Base-by-base conservation (phyloP, 129 eudicot genomes). In the Dittrichia graveolens region DNA sequence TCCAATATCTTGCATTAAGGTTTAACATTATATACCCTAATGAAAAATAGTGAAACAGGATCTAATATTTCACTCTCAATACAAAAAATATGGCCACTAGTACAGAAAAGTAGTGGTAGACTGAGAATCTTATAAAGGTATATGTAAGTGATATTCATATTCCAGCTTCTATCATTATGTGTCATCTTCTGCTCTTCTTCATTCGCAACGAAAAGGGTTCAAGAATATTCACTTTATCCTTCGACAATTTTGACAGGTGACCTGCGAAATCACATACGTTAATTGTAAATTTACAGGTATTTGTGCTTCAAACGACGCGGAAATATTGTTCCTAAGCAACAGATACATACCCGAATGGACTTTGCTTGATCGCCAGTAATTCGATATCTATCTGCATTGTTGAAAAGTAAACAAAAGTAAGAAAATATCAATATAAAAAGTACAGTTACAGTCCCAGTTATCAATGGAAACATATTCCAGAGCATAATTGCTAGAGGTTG, bases 271-370 rank as follows among this genome's bases (percentile, higher is more conserved):
- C 31, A 24, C 31, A 24, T 24, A 24, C 31, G 18, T 55, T 59
- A 42, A 15, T 49, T 49, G 46, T 61, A 31, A 31, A 50, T 15
- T 16, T 47, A 49, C 50, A 61, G 56, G 69, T 64, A 61, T 41
- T 39, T 18, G 15, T 16, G 50, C 35, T 19, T 67, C 57, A 68
- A 78, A 12, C 15, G 31, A 4, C 34, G 44, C 34, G 15, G n/a
- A 47, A 43, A 53, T 16, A 13, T 38, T 3, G 59, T 52, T 13
- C 70, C 53, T 43, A 39, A 74, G 56, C 2, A 39, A 67, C 11
- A 42, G 12, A 69, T 69, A 45, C 95, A 6, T 88, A 94, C 98
- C 98, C 98, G 57, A 92, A 94, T 58, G 98, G 91, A 77, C 85
- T 94, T 78, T 94, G 97, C 78, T 90, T 85, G 78, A 93, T 93